Evolutionary conservation across 2,329 filamentous ascomycete species (phyloP).

Genomic region (Echinosphaeria canescens): DNA sequence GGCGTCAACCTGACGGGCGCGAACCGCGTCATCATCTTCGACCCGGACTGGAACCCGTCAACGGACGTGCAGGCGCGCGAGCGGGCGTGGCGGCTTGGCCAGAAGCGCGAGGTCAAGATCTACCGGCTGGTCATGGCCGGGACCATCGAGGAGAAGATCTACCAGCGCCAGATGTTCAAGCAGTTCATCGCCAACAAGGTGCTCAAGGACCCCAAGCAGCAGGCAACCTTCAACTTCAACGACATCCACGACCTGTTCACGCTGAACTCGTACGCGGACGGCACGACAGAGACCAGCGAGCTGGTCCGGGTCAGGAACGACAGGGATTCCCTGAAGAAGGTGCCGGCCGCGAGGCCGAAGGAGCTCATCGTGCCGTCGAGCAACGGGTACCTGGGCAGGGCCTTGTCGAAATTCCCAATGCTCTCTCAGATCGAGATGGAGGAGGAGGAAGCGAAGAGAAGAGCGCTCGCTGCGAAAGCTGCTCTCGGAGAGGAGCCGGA

Average conservation of each 20-base stretch:
- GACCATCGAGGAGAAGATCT: conserved; percentile 98
- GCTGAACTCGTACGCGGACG: conserved; percentile 43
- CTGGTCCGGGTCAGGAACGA: conserved; percentile 69
- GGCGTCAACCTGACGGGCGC: conserved; percentile 91
- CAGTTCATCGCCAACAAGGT: conserved; percentile 97
- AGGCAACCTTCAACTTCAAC: conserved; percentile 72
- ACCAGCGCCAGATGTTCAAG: conserved; percentile 96
- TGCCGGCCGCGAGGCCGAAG: conserved; percentile 10
- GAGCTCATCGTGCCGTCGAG: conserved; percentile 10
- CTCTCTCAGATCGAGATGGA: no score
- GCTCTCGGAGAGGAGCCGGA: no score
- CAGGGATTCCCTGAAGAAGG: conserved; percentile 37
- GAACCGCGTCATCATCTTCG: conserved; percentile 92
- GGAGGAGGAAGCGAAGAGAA: no score
- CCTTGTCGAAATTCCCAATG: no score
- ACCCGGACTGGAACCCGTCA: conserved; percentile 97
- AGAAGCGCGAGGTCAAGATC: conserved; percentile 87
- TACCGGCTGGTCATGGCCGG: conserved; percentile 96
- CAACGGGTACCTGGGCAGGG: conserved; percentile 3
- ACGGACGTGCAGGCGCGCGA: conserved; percentile 92
- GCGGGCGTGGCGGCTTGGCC: conserved; percentile 84
- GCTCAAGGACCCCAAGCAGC: conserved; percentile 79
- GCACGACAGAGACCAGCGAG: conserved; percentile 61
- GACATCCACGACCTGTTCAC: conserved; percentile 88
- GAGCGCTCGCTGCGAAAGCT: no score